These are phyloP conservation scores for Dioszegia hungarica DNA, from an alignment of 768 basidiomycete genomes.

Conservation along the genomic window DNA sequence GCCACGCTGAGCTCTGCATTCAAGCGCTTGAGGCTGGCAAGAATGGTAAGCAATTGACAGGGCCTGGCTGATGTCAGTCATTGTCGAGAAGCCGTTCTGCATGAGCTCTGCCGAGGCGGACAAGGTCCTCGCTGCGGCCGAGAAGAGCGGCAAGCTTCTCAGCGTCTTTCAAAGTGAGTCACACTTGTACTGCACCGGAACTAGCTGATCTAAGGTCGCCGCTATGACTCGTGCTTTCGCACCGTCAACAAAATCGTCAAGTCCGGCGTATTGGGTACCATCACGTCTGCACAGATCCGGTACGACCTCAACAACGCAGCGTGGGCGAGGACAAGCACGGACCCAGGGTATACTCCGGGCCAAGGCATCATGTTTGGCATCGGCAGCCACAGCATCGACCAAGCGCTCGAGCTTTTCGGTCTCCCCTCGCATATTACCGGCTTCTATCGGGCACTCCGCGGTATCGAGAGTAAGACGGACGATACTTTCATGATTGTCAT, in stretches of 20 bases:
- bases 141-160: conserved; percentile 20
- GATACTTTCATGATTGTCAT: conserved; percentile 18
- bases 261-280: conserved; percentile 13
- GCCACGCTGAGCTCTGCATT: conserved; percentile 11
- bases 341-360: conserved; percentile 5
- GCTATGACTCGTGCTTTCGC: conserved; percentile 31
- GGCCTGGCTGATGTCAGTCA: conserved; percentile 13
- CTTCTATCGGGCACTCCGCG: conserved; percentile 13
- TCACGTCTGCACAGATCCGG: conserved; percentile 21
- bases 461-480: conserved; percentile 4
- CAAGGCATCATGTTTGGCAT: conserved; percentile 19
- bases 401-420: conserved; percentile 17
- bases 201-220: conserved; percentile 7
- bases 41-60: conserved; percentile 6
- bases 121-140: conserved; percentile 13
- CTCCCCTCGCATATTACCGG: conserved; percentile 13
- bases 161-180: conserved; percentile 26
- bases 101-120: conserved; percentile 13
- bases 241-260: conserved; percentile 23
- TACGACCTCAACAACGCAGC: conserved; percentile 17
- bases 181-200: background rate
- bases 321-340: background rate
- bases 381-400: conserved; percentile 16
- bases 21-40: conserved; percentile 14
- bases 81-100: conserved; percentile 27